Evolutionary conservation across 2,329 filamentous ascomycete species (phyloP).

Genomic region (Torrubiellomyces zombiae): DNA sequence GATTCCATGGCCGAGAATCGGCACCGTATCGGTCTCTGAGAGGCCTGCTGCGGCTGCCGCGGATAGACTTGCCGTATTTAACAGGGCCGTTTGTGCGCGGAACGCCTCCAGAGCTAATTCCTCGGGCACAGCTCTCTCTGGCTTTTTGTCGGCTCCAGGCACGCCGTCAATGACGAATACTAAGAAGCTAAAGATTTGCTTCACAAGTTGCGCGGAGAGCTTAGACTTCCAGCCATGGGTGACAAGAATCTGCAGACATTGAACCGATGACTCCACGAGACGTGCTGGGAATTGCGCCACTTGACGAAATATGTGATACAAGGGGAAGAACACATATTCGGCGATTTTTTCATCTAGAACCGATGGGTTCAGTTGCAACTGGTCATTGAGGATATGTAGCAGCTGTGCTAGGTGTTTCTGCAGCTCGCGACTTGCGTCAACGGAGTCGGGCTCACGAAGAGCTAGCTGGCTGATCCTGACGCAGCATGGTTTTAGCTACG

Average conservation of each 20-base stretch:
- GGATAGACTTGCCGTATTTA: conserved; percentile 39
- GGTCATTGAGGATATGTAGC: conserved; percentile 26
- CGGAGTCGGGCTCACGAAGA: conserved; percentile 27
- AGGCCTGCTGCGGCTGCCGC: conserved; percentile 30
- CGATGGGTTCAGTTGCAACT: conserved; percentile 24
- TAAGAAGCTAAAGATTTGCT: conserved; percentile 73
- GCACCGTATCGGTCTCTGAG: conserved; percentile 44
- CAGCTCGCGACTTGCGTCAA: conserved; percentile 25
- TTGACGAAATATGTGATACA: conserved; percentile 70
- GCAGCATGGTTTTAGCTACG: conserved; percentile 45
- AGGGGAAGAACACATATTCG: conserved; percentile 88
- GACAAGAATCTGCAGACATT: conserved; percentile 59
- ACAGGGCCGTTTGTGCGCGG: conserved; percentile 48
- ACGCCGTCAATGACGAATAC: conserved; percentile 65
- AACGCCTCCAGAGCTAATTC: conserved; percentile 62
- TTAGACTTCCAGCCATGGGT: conserved; percentile 61
- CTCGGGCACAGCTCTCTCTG: conserved; percentile 37
- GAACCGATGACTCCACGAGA: conserved; percentile 59
- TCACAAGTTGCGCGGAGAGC: conserved; percentile 55
- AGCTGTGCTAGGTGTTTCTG: conserved; percentile 28
- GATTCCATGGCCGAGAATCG: conserved; percentile 66
- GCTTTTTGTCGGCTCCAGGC: conserved; percentile 32
- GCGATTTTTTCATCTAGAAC: conserved; percentile 66
- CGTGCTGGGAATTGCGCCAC: conserved; percentile 55
- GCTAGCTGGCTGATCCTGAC: conserved; percentile 42